phyloP scores from a whole-genome alignment of 2,329 filamentous ascomycete species.

The Microcyclosporella mali region DNA sequence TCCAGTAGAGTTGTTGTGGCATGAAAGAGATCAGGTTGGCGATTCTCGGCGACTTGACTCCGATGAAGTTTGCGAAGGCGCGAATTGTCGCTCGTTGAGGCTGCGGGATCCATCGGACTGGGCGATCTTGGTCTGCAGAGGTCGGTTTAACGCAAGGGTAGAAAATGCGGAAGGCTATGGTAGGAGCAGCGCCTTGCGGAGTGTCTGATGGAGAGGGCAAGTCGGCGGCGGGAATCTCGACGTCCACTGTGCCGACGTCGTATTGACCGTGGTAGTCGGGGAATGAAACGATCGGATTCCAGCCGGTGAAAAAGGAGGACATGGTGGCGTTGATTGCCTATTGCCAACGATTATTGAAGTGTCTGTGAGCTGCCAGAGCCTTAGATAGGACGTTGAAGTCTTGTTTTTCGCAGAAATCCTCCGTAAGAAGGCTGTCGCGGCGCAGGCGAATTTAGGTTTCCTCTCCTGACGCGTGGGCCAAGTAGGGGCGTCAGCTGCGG shows the following conservation, averaged over 20 bases:
- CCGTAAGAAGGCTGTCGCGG: background rate
- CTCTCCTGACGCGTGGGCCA: conserved; percentile 4
- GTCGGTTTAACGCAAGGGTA: conserved; percentile 57
- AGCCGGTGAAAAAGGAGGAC: conserved; percentile 36
- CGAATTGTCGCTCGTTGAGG: conserved; percentile 69
- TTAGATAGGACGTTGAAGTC: too few species aligned
- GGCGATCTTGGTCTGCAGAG: conserved; percentile 43
- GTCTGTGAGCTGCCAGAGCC: too few species aligned
- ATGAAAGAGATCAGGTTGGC: conserved; percentile 26
- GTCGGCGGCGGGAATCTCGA: conserved; percentile 65
- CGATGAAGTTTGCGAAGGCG: conserved; percentile 71
- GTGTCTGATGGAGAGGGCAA: conserved; percentile 52
- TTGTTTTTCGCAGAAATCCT: too few species aligned
- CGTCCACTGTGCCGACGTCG: conserved; percentile 71
- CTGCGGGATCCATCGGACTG: conserved; percentile 68
- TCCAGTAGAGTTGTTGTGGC: conserved; percentile 66
- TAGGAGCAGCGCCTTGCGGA: conserved; percentile 54
- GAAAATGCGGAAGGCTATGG: conserved; percentile 74
- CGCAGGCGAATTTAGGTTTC: background rate
- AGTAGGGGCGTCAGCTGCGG: conserved; percentile 1
- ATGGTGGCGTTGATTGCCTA: conserved; percentile 22
- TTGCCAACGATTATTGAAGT: too few species aligned
- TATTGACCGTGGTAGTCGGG: conserved; percentile 71
- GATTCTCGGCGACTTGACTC: conserved; percentile 43
- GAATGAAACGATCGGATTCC: conserved; percentile 66